Base-by-base conservation (phyloP, 164 flowering plant species). In the Vitis cinerea region DNA sequence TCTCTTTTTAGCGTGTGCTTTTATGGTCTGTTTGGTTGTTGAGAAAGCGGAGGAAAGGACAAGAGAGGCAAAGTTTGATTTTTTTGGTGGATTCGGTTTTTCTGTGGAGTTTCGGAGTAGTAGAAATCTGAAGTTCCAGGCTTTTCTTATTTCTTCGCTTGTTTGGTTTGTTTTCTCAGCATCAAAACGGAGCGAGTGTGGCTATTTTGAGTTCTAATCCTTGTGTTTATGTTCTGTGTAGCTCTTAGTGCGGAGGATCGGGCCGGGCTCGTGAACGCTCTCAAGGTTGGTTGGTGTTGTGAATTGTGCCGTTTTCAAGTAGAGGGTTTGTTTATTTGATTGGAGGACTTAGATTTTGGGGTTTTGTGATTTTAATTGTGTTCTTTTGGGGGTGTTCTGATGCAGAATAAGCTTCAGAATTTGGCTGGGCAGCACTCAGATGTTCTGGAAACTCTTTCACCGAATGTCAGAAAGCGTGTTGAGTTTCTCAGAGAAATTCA, bases 401-500 rank as follows among this genome's bases (percentile, higher is more conserved):
- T 75, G 78, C 78, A 91, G 94, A 73, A 83, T 67, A 88, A 90
- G 83, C 78, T 91, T n/a, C 83, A 87, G 77, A 75, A 67, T 63
- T 68, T 89, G 68, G 88, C 88, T 12, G 88, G 92, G 53, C 81
- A 87, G 65, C 90, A 87, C 31, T 55, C 83, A 0, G 88, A 83
- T 71, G 71, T 88, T 9, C 82, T 91, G 0, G 90, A 88, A 73
- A 80, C 63, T n/a, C 72, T 92, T 10, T 31, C 90, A 0, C 89
- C 92, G 0, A 68, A 53, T 2, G 90, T 92, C 63, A 80, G 88
- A 81, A 83, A 84, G 80, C 87, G 97, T 10, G 93, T 92, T 1
- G 93, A 90, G 71, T 83, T 69, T 71, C 90, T 92, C 12, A 84
- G 82, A 61, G 88, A 82, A 67, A 80, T 92, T 50, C 97, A 92